Evolutionary conservation across 441 rosid genomes (phyloP).

Genomic region (Populus trichocarpa): DNA sequence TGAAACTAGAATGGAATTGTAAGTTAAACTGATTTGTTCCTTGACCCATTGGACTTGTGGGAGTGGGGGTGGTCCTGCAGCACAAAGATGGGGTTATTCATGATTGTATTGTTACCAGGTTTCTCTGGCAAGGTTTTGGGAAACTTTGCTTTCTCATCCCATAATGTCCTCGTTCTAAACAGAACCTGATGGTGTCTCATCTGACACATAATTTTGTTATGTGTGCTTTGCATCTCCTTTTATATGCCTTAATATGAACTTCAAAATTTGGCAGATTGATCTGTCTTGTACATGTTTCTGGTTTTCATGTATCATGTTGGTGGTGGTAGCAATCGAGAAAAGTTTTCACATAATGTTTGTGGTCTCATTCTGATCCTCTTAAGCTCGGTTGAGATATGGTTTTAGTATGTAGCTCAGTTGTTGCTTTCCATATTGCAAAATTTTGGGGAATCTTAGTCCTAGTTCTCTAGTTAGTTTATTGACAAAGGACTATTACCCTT

Average conservation of each 20-base stretch:
- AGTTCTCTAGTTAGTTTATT: not conserved
- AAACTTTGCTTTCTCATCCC: not conserved
- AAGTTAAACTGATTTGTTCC: not conserved
- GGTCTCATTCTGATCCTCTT: not conserved
- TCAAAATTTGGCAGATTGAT: not conserved
- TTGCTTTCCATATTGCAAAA: not conserved
- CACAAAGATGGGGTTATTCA: not conserved
- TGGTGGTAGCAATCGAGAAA: not conserved
- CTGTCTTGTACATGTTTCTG: not conserved
- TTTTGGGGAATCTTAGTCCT: not conserved
- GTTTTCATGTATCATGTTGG: not conserved
- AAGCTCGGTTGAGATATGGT: not conserved
- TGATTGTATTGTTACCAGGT: not conserved
- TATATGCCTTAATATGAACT: not conserved
- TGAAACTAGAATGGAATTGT: not conserved
- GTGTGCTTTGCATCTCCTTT: not conserved
- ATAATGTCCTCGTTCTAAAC: too few relatives aligned
- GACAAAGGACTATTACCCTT: not conserved
- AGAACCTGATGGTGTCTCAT: too few relatives aligned
- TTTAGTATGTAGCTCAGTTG: not conserved
- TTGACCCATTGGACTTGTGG: not conserved
- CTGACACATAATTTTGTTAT: not conserved
- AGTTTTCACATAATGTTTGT: too few relatives aligned
- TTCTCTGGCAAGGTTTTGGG: too few relatives aligned
- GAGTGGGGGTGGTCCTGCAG: not conserved